Evolutionary conservation across 2,329 filamentous ascomycete genomes (phyloP), one percentile per base, ranked within the genome.

Genomic region (Alternaria arborescens): DNA sequence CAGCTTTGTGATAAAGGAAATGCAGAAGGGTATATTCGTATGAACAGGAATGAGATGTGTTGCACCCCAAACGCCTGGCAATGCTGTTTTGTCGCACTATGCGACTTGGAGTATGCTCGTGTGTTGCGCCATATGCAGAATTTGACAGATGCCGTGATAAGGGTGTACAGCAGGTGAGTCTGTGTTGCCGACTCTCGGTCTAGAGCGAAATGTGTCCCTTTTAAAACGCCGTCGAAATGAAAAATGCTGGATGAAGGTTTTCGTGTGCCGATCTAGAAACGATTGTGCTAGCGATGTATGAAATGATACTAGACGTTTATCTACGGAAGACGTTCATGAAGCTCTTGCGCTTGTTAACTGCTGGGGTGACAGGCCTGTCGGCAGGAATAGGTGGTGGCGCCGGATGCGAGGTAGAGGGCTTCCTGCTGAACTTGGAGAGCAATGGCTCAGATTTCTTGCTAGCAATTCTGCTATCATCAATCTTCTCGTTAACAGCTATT

Each of bases 331-430:
- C 80, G 22, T 75, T 72, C 57, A 82, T 66, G 59, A 84, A 79
- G 61, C 81, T 83, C 73, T 83, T 83, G 58, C 82, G 75, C 72
- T 83, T 83, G 53, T 77, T 75, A 44, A 82, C 71, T 58, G 74
- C 78, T n/a, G 76, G 70, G n/a, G 67, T 68, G 12, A 70, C 58
- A 24, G 63, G 63, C 20, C 47, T 65, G 60, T 77, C 70, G 59
- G 74, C 62, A 38, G 76, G 75, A 32, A 76, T 71, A 7, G 76
- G 72, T 18, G 76, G 76, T 26, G 76, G 72, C 8, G 55, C 44
- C 8, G 63, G 58, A 16, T 64, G 54, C 8, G 64, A 52, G 43
- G 62, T 71, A 11, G 64, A 61, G 47, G 66, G 36, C 24, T 59
- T 70, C 30, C 67, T 72, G 52, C 63, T 63, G 20, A 69, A 63